Conservation (phyloP, 169 alveolate species). For the Gregarina niphandrodes region DNA sequence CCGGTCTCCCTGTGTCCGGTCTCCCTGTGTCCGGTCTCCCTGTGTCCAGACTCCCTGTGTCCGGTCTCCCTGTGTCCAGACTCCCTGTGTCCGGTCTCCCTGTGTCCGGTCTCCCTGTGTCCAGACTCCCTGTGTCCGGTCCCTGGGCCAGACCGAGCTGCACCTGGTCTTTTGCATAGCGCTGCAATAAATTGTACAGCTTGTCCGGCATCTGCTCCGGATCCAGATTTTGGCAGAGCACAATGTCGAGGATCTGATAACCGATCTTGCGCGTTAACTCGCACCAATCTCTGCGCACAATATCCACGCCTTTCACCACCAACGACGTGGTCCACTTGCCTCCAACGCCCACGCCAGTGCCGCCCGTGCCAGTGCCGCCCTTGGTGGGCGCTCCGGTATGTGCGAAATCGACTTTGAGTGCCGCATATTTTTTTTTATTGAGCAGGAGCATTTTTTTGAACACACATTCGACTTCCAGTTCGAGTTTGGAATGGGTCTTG, state of each 20-base stretch:
- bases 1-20: background rate
- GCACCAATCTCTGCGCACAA: conserved; percentile 90
- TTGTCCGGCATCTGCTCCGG: conserved; percentile 32
- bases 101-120: background rate
- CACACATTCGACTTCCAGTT: conserved; percentile 78
- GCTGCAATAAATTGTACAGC: conserved; percentile 29
- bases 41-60: conserved; percentile 30
- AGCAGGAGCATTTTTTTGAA: conserved; percentile 63
- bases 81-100: background rate
- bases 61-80: conserved; percentile 38
- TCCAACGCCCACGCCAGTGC: background rate
- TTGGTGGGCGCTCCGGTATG: background rate
- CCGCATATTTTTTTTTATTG: conserved; percentile 87
- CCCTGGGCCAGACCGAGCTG: background rate
- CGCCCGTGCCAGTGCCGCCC: background rate
- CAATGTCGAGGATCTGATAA: conserved; percentile 3
- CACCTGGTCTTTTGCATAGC: background rate
- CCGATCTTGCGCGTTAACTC: conserved; percentile 42
- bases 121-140: background rate
- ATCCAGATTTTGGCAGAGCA: conserved; percentile 5
- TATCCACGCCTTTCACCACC: conserved; percentile 83
- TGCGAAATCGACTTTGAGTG: conserved; percentile 39
- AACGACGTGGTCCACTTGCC: too few relatives aligned
- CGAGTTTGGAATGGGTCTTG: conserved; percentile 62
- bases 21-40: background rate